A percentile compares a stretch with the other conserved stretches of the same genome.
Conservation (phyloP, 225 moss, liverwort and hornwort genomes). For the Polytrichum commune region DNA sequence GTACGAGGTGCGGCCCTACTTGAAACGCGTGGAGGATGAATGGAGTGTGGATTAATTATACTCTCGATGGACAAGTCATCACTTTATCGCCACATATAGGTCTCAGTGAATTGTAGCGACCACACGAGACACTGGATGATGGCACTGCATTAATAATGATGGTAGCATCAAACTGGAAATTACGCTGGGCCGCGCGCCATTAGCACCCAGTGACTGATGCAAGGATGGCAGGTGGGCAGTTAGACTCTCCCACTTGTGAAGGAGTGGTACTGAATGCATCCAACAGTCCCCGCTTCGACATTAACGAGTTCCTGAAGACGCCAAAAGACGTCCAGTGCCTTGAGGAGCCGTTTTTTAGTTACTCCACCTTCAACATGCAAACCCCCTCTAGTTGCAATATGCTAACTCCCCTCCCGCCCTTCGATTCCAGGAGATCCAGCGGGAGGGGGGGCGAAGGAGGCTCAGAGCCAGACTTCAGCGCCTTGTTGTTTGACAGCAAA, state of each 20-base stretch:
- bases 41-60: no score
- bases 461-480: constrained; percentile 76
- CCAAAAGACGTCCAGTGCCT: constrained; percentile 64
- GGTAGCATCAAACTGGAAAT: constrained; percentile 5
- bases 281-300: constrained; percentile 93
- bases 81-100: not conserved
- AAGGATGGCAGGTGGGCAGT: constrained; percentile 85
- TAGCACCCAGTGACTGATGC: constrained; percentile 24
- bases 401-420: constrained; percentile 69
- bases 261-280: constrained; percentile 80
- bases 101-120: not conserved
- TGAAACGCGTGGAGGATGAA: no score
- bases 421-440: constrained; percentile 43
- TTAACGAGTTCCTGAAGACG: constrained; percentile 90
- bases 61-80: no score
- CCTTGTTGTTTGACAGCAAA: constrained; percentile 70
- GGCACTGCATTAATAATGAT: not conserved
- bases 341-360: constrained; percentile 90
- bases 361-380: constrained; percentile 88
- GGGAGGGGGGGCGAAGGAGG: constrained; percentile 55
- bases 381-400: constrained; percentile 70
- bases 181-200: not conserved
- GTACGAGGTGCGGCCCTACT: no score
- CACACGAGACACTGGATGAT: not conserved
- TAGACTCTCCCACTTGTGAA: constrained; percentile 91